Base-by-base conservation (phyloP, 192 early-diverging fungal genomes). In the Coemansia sp. region DNA sequence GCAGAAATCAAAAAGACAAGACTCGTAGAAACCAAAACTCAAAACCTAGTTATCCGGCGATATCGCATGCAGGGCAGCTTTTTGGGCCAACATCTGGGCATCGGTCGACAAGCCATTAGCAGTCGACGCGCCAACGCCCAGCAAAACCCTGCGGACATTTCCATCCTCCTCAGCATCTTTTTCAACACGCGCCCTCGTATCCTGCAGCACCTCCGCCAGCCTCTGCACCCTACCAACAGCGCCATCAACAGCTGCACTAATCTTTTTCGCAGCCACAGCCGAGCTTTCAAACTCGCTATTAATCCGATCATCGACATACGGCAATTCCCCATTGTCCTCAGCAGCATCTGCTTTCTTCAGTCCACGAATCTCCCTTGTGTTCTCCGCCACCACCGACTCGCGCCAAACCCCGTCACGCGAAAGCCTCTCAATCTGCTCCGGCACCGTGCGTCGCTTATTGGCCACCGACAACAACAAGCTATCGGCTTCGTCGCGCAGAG, bases 41-140 rank as follows among this genome's bases (percentile, higher is more conserved):
- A 14, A 45, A 45, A 45, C 8, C 42, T 45, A 64, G 51, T 54
- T 67, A 48, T 63, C 64, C 34, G 54, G 31, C 3, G 55, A 58
- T 45, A 81, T 67, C 32, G 78, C 78, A 34, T 75, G 73, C 33
- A 81, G 63, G 16, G 70, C 78, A 10, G 78, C 73, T 20, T 74
- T 74, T 34, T 81, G 71, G 0, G 73, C 69, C 31, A 81, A 56
- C 29, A 66, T 18, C 60, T 75, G 69, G 45, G 4, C 52, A 7
- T 64, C 51, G n/a, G 7, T 38, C 58, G 36, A 42, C 38, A 20
- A 3, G 10, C 18, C 33, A 28, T 42, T 63, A 34, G 17, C 60
- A n/a, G 11, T 57, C 48, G 11, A 18, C 45, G 61, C 56, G 29
- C 45, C 31, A 50, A 42, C 48, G 16, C 48, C 65, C 3, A 68